Evolutionary conservation across 441 rosid species (phyloP), one percentile per base, ranked within the genome.

Genomic region (Cnidoscolus chayamansa): DNA sequence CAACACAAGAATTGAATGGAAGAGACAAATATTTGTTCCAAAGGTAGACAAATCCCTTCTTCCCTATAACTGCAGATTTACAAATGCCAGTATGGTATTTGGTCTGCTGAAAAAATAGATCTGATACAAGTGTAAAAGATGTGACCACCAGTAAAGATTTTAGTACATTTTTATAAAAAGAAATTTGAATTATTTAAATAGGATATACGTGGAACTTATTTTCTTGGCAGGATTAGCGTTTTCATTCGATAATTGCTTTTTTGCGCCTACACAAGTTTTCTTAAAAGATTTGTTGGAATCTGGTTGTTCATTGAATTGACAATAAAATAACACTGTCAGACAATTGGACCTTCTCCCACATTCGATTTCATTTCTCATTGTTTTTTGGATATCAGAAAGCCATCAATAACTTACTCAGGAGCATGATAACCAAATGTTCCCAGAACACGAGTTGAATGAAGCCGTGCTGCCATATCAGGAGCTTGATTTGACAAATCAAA

Each of bases 391-490:
- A 67, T 53, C 35, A 31, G 43, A 71, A 73, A 61, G 70, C 50
- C 37, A 72, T 15, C 19, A 72, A 47, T 54, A 65, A 77, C 97
- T 90, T 89, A 95, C 99, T 95, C 99, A 69, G 99, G 98, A 63
- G 98, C 99, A 70, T 95, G 99, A 79, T 95, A 95, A 73, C 99
- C 99, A 53, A 95, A 95, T 51, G 98, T 92, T 72, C 98, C 98
- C 79, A 93, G 81, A 58, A 95, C 99, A 79, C 98, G 88, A 74
- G 96, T 95, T 56, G 98, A 93, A 80, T 95, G 99, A 81, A 95
- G 98, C 69, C 99, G 99, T 77, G 98, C 98, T 78, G 98, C 97
- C 94, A 91, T 93, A 69, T 95, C 99, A 76, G 98, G 98, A 72
- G 99, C 88, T 81, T 95, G 97, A 78, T 93, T 95, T 13, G 96